Percentiles rank a stretch among this genome's conserved stretches.
These are phyloP conservation scores for Colletotrichum chrysophilum DNA, from an alignment of 2,329 filamentous ascomycete genomes.

Conservation along the genomic window DNA sequence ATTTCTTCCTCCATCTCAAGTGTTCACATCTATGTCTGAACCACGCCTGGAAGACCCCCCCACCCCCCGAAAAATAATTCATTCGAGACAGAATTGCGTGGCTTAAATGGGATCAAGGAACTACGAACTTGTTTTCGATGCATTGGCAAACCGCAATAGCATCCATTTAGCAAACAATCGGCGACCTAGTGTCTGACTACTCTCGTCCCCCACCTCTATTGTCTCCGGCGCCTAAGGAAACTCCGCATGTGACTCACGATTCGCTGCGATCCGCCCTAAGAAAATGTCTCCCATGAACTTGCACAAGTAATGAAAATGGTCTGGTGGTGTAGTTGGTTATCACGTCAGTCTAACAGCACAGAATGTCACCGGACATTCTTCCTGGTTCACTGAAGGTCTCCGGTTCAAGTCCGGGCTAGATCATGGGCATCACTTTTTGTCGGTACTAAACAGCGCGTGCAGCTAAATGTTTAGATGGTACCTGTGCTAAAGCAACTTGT, in stretches of 20 bases:
- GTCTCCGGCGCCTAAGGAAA: neutral
- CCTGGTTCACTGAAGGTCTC: slow-evolving; percentile 15
- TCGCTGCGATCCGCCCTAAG: neutral
- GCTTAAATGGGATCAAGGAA: neutral
- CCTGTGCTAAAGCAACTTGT: neutral
- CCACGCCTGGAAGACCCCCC: neutral
- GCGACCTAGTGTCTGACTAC: neutral
- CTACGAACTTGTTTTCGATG: fast-evolving
- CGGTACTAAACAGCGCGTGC: too few relatives aligned
- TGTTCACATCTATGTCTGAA: neutral
- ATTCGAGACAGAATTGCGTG: neutral
- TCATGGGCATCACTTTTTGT: neutral
- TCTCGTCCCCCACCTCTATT: neutral
- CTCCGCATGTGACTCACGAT: neutral
- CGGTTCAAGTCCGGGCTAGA: slow-evolving; percentile 17
- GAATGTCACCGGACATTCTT: neutral
- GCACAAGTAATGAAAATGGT: neutral
- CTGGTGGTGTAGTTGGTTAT: slow-evolving; percentile 47
- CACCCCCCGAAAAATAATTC: neutral
- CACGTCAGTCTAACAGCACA: slow-evolving; percentile 49
- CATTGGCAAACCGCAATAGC: neutral
- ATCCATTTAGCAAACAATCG: neutral
- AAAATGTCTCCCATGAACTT: fast-evolving
- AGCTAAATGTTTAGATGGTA: neutral
- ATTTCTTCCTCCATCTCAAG: neutral